Conservation (phyloP, 306 rosid species). For the Styphnolobium japonicum region DNA sequence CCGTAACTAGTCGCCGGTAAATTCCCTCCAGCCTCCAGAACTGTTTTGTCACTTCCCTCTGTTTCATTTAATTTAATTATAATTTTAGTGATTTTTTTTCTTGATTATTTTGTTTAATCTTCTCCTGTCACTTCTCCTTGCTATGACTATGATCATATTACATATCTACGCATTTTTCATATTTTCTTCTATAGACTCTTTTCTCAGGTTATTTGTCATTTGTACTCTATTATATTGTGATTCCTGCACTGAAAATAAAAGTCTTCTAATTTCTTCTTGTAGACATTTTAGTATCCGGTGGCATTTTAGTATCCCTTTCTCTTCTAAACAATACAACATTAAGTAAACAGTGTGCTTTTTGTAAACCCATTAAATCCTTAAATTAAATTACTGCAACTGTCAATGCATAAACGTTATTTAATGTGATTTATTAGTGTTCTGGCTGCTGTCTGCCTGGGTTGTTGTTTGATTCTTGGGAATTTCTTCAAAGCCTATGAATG, state of each 20-base stretch:
- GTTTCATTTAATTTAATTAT: constrained; percentile 20
- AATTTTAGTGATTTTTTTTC: constrained; percentile 23
- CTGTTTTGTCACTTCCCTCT: constrained; percentile 36
- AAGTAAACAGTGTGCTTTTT: neutral
- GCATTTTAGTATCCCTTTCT: neutral
- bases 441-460: neutral
- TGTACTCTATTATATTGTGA: constrained; percentile 36
- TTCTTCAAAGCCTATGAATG: neutral
- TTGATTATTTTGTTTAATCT: neutral
- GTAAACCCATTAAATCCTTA: neutral
- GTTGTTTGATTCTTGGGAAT: neutral
- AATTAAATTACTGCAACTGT: neutral
- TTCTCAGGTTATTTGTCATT: neutral
- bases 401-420: neutral
- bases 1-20: constrained; percentile 34
- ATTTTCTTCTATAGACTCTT: neutral
- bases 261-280: constrained; percentile 27
- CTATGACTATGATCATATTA: neutral
- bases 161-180: constrained; percentile 3
- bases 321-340: neutral
- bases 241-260: constrained; percentile 45
- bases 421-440: neutral
- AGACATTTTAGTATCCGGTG: neutral
- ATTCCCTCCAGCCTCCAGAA: constrained; percentile 27
- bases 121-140: constrained; percentile 6